Conservation (phyloP, 1,284 basidiomycete genomes). For the Baeospora myosura region DNA sequence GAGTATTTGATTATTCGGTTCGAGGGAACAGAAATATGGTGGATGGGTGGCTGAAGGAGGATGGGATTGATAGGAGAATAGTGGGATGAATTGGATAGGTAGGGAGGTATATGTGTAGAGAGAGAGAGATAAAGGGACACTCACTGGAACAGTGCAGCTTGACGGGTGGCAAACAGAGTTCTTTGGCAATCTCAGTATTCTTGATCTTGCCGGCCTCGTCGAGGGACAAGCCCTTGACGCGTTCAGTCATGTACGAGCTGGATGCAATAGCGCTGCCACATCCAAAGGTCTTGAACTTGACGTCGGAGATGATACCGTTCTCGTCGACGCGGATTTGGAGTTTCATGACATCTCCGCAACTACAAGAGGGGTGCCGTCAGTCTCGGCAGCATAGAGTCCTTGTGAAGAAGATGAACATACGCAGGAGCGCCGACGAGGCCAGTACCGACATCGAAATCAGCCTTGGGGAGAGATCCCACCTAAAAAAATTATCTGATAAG, state of each 20-base stretch:
- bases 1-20: no score
- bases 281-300: conserved; percentile 98
- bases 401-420: conserved; percentile 45
- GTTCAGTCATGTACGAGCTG: conserved; percentile 96
- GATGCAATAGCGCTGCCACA: conserved; percentile 97
- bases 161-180: conserved; percentile 91
- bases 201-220: conserved; percentile 95
- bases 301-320: conserved; percentile 91
- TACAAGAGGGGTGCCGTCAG: conserved; percentile 22
- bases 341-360: conserved; percentile 95
- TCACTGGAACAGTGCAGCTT: conserved; percentile 87
- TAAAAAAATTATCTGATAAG: conserved; percentile 61
- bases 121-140: conserved; percentile 25
- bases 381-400: conserved; percentile 14
- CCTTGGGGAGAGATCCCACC: conserved; percentile 94
- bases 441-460: conserved; percentile 87
- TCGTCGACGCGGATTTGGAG: conserved; percentile 97
- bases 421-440: conserved; percentile 98
- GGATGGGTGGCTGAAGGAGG: no score
- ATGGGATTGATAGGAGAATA: no score
- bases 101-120: no score
- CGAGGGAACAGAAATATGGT: no score
- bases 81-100: no score
- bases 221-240: conserved; percentile 90
- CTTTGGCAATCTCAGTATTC: conserved; percentile 99